These are phyloP conservation scores for Boletus eberwhitei DNA, from an alignment of 768 basidiomycete genomes.

Conservation along the genomic window DNA sequence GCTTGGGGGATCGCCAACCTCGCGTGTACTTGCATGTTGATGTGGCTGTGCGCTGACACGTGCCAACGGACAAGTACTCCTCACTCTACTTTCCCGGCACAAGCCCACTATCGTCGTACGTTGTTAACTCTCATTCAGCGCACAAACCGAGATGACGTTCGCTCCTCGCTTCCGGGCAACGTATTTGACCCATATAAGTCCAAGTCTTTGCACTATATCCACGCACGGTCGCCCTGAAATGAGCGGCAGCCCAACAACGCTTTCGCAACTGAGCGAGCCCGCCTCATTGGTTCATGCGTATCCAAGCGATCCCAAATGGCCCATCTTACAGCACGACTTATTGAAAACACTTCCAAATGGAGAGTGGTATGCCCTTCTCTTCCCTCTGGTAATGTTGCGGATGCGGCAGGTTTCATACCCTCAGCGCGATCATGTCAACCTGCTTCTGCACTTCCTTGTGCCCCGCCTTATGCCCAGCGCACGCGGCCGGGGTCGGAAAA, in stretches of 20 bases:
- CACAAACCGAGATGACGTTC: not conserved
- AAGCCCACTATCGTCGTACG: not conserved
- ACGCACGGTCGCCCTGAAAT: not conserved
- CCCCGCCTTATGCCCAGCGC: not conserved
- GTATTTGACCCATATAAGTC: not conserved
- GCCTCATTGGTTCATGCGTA: too few species aligned
- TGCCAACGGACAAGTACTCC: not conserved
- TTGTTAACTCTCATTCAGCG: not conserved
- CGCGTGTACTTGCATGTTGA: not conserved
- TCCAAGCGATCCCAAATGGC: not conserved
- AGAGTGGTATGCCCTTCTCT: not conserved
- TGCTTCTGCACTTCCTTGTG: not conserved
- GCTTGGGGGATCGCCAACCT: not conserved
- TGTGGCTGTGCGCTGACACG: constrained; percentile 14
- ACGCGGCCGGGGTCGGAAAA: constrained; percentile 1
- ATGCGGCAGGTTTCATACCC: not conserved
- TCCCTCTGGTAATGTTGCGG: not conserved
- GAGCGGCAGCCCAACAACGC: not conserved
- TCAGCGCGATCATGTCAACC: not conserved
- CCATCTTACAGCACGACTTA: not conserved
- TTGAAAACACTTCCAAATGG: not conserved
- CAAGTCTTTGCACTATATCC: not conserved
- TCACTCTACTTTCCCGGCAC: too few species aligned
- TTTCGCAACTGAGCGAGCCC: not conserved
- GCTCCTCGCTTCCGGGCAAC: not conserved